Conservation (phyloP, 2,329 filamentous ascomycete genomes). For the Nothopassalora personata region DNA sequence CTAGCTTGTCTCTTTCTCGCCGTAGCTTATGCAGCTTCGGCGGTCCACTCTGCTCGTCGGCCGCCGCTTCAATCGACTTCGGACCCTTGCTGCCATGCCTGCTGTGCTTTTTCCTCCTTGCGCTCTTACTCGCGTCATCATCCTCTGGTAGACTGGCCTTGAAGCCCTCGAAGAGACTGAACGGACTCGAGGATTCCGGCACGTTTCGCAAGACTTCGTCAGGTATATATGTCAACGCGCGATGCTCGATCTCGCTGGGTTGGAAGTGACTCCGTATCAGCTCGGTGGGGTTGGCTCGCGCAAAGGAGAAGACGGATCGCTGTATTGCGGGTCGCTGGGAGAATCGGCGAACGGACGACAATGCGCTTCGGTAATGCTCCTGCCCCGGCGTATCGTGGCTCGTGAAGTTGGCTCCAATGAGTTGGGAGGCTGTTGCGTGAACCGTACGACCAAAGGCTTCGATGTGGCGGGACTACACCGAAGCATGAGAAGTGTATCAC, state of each 20-base stretch:
- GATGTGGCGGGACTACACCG: slow-evolving; percentile 68
- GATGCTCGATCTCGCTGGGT: slow-evolving; percentile 85
- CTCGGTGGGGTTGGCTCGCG: slow-evolving; percentile 87
- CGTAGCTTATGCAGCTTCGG: slow-evolving; percentile 68
- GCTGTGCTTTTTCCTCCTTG: slow-evolving; percentile 60
- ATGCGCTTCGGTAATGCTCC: slow-evolving; percentile 73
- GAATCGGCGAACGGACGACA: slow-evolving; percentile 85
- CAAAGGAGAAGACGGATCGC: slow-evolving; percentile 84
- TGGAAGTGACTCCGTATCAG: slow-evolving; percentile 88
- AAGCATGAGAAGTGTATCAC: not conserved
- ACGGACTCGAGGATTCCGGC: slow-evolving; percentile 76
- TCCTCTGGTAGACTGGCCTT: slow-evolving; percentile 78
- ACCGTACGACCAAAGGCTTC: slow-evolving; percentile 94
- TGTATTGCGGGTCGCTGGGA: slow-evolving; percentile 78
- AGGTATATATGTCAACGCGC: slow-evolving; percentile 78
- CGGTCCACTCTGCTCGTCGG: slow-evolving; percentile 54
- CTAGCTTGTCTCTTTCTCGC: slow-evolving; percentile 72
- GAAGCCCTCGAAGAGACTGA: slow-evolving; percentile 95
- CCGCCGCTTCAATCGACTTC: slow-evolving; percentile 62
- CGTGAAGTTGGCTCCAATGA: slow-evolving; percentile 52
- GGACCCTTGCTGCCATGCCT: slow-evolving; percentile 68
- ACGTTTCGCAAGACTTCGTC: slow-evolving; percentile 88
- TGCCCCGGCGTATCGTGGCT: slow-evolving; percentile 46
- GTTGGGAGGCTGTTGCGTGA: slow-evolving; percentile 82
- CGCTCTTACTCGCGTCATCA: slow-evolving; percentile 34